Evolutionary conservation across 306 rosid genomes (phyloP).

Genomic region (Psophocarpus tetragonolobus): DNA sequence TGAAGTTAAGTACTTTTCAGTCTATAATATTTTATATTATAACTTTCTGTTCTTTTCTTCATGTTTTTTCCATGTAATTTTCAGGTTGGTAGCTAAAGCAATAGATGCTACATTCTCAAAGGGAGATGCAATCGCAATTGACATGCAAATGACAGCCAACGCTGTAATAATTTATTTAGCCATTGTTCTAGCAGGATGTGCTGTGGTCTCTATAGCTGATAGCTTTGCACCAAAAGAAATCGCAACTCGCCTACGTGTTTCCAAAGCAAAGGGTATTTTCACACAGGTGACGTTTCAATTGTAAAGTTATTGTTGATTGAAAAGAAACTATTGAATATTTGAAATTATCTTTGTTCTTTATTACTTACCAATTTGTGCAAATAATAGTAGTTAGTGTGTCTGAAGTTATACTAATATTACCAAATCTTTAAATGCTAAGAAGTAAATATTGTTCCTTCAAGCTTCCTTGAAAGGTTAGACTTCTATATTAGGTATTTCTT

Average conservation of each 20-base stretch:
- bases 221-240: slow-evolving; percentile 87
- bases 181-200: slow-evolving; percentile 70
- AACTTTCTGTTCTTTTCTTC: not conserved
- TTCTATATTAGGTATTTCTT: not conserved
- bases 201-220: slow-evolving; percentile 91
- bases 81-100: slow-evolving; percentile 85
- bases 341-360: slow-evolving; percentile 4
- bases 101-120: slow-evolving; percentile 66
- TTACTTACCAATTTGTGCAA: slow-evolving; percentile 2
- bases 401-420: not conserved
- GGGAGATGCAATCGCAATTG: slow-evolving; percentile 96
- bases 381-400: not conserved
- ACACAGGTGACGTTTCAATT: slow-evolving; percentile 65
- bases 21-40: not conserved
- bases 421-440: not conserved
- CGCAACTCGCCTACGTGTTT: slow-evolving; percentile 71
- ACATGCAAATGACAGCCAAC: slow-evolving; percentile 85
- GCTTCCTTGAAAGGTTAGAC: not conserved
- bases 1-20: not conserved
- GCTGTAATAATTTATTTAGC: slow-evolving; percentile 83
- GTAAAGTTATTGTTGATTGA: slow-evolving; percentile 4
- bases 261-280: slow-evolving; percentile 85
- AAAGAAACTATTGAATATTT: not conserved
- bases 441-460: not conserved
- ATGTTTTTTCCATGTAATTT: slow-evolving; percentile 25